Percentiles rank a stretch among this genome's conserved stretches.
Evolutionary conservation across 1,139 yeast species (phyloP).

Genomic region (Cylindricascospora bacillispora): DNA sequence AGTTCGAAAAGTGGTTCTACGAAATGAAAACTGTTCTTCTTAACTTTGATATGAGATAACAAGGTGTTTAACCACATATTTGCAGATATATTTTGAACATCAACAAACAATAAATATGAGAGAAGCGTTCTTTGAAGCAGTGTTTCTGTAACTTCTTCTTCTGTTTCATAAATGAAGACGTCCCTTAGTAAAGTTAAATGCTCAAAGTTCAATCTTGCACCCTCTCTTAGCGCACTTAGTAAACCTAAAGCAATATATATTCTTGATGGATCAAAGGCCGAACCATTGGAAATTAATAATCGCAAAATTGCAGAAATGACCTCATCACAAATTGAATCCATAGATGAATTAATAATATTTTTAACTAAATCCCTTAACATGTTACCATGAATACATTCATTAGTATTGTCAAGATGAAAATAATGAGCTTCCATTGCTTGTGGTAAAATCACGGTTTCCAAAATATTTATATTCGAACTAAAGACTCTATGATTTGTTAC

Average conservation of each 20-base stretch:
- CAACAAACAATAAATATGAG: constrained; percentile 30
- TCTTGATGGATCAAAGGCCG: constrained; percentile 61
- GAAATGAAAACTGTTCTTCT: constrained; percentile 9
- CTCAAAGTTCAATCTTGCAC: constrained; percentile 24
- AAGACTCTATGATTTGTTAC: constrained; percentile 39
- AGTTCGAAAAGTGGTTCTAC: constrained; percentile 9
- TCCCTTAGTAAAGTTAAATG: constrained; percentile 28
- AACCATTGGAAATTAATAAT: constrained; percentile 36
- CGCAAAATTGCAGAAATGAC: constrained; percentile 29
- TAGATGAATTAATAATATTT: constrained; percentile 32
- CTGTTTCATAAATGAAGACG: constrained; percentile 43
- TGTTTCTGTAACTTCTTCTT: constrained; percentile 44
- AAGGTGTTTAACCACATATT: constrained; percentile 28
- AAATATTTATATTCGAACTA: constrained; percentile 30
- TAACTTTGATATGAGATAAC: constrained; percentile 14
- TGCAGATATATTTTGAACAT: too few species aligned
- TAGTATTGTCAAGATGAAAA: constrained; percentile 29
- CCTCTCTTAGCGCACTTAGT: constrained; percentile 34
- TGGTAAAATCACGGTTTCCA: constrained; percentile 46
- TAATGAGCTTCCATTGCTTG: constrained; percentile 54
- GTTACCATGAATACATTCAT: constrained; percentile 49
- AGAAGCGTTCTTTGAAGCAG: constrained; percentile 41
- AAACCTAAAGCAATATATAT: constrained; percentile 51
- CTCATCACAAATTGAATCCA: constrained; percentile 14
- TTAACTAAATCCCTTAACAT: constrained; percentile 36